Evolutionary conservation across 192 early-diverging fungal species (phyloP), one percentile per base, ranked within the genome.

Genomic region (Rhizoclosmatium sp.): DNA sequence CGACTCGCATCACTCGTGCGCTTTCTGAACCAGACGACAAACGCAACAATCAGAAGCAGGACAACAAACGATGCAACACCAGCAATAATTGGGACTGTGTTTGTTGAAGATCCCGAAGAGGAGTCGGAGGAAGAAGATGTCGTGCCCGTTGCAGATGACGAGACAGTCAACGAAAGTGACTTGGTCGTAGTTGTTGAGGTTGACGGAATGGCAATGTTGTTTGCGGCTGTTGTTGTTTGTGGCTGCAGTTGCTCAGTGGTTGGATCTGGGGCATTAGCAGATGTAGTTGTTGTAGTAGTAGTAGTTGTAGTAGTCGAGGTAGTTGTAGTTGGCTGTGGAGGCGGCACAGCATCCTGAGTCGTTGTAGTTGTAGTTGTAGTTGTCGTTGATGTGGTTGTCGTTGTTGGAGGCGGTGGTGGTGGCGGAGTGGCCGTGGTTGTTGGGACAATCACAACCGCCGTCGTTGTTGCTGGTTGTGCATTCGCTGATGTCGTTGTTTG

Each of bases 21-120:
- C 46, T 41, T 47, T 23, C 67, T 23, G 67, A 69, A 69, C 67
- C 67, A 69, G 44, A 69, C n/a, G 44, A 69, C 47, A 47, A 69
- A 69, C 46, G 46, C 67, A 47, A 69, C 44, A 44, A 47, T 47
- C 44, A 69, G 21, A 10, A 69, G 42, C 9, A 69, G 67, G 4
- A 21, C 67, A 44, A 69, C 44, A 10, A 44, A 23, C 7, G 31
- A 19, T 19, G 47, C 39, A 69, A 69, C 46, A 7, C 42, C 67
- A 23, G 9, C 67, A 44, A 69, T 21, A 41, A 69, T 47, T 45
- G 39, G 40, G 44, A 21, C 67, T 1, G 67, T 46, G 39, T 16
- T 65, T 19, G 4, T 45, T 21, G 61, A 64, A 0, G 7, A 9
- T 64, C 10, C 10, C 21, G 61, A 21, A 21, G 61, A 64, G 9